Evolutionary conservation across 179 eudicot species (phyloP).

Genomic region (Kewa caespitosa): DNA sequence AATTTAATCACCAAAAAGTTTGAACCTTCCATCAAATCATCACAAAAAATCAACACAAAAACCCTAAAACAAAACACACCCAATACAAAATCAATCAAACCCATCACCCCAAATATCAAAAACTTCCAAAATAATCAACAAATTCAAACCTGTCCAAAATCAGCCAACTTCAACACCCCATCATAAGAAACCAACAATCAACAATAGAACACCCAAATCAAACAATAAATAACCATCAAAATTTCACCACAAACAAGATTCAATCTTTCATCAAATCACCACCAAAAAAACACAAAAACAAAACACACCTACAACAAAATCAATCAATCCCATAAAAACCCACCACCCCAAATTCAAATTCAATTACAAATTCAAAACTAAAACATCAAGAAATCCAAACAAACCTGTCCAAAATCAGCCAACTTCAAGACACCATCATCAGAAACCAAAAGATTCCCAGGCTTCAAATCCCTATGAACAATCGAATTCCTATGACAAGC

Average conservation of each 20-base stretch:
- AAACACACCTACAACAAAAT: not conserved
- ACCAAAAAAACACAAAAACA: not conserved
- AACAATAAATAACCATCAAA: too few species aligned
- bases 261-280: not conserved
- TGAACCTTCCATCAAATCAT: not conserved
- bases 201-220: too few species aligned
- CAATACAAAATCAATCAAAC: not conserved
- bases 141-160: too few species aligned
- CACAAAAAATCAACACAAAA: not conserved
- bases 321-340: not conserved
- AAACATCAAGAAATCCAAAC: not conserved
- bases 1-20: not conserved
- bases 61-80: not conserved
- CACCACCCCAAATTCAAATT: not conserved
- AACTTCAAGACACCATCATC: conserved; percentile 72
- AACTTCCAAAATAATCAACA: too few species aligned
- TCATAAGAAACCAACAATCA: too few species aligned
- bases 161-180: too few species aligned
- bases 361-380: not conserved
- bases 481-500: conserved; percentile 81
- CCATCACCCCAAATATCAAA: not conserved
- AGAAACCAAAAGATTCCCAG: conserved; percentile 71
- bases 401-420: conserved; percentile 95
- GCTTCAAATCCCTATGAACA: conserved; percentile 90
- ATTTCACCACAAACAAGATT: not conserved